A percentile compares a stretch with the other conserved stretches of the same genome.
phyloP scores from a whole-genome alignment of 2,329 filamentous ascomycete genomes.

The Pseudogymnoascus sp. region DNA sequence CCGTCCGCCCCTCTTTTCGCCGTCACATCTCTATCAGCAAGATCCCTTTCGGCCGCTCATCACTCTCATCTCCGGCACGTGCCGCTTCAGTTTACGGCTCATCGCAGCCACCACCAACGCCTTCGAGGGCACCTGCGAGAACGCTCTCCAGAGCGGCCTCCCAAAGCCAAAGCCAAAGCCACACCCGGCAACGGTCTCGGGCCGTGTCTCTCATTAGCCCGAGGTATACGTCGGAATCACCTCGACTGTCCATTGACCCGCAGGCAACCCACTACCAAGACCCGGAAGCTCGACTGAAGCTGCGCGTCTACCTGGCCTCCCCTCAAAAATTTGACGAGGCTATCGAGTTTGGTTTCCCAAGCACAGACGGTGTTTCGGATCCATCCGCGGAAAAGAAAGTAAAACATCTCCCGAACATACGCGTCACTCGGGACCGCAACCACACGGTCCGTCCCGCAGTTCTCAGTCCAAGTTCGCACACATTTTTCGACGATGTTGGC shows the following conservation, averaged over 20 bases:
- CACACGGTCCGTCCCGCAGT: conserved; percentile 8
- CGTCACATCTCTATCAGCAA: conserved; percentile 66
- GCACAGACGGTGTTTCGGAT: conserved; percentile 40
- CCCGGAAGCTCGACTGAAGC: conserved; percentile 76
- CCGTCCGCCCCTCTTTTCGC: conserved; percentile 54
- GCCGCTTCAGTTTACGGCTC: conserved; percentile 21
- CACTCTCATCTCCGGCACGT: conserved; percentile 36
- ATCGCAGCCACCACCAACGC: conserved; percentile 25
- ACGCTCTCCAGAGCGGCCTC: neutral
- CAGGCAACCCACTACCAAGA: conserved; percentile 80
- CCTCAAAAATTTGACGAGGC: conserved; percentile 95
- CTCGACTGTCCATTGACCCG: conserved; percentile 54
- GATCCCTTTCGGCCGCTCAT: conserved; percentile 51
- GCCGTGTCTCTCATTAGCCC: conserved; percentile 47
- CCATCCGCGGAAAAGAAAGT: conserved; percentile 27
- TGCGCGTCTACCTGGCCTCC: conserved; percentile 78
- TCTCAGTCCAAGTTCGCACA: conserved; percentile 30
- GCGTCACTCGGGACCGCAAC: conserved; percentile 13
- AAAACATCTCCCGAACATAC: conserved; percentile 20
- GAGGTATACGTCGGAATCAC: conserved; percentile 36
- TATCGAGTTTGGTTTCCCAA: conserved; percentile 86
- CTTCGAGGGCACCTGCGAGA: conserved; percentile 11
- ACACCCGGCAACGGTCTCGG: conserved; percentile 40
- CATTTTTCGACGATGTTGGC: conserved; percentile 51
- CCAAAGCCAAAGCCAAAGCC: conserved; percentile 10